A percentile compares a stretch with the other conserved stretches of the same genome.
Conservation (phyloP, 441 rosid genomes). For the Jatropha multifida region DNA sequence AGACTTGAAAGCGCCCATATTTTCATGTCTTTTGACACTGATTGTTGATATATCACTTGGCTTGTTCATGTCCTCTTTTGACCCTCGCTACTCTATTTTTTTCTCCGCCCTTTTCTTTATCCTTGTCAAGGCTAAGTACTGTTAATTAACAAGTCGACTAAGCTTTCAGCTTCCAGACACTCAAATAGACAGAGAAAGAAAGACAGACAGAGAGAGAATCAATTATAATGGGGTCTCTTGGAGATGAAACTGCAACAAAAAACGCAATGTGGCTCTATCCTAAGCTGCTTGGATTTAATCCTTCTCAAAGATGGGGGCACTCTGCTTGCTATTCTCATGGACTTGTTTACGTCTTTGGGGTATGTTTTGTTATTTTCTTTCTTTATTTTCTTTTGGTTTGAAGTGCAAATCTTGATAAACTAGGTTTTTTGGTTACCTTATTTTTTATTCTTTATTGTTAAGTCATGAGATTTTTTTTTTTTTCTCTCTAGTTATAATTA, state of each 20-base stretch:
- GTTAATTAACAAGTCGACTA: background rate
- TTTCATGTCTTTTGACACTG: constrained; percentile 78
- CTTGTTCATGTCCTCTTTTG: constrained; percentile 52
- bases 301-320: constrained; percentile 86
- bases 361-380: constrained; percentile 23
- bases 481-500: background rate
- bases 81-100: constrained; percentile 19
- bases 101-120: constrained; percentile 21
- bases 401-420: no score
- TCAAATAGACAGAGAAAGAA: background rate
- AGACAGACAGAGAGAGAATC: background rate
- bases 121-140: constrained; percentile 25
- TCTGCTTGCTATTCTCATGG: constrained; percentile 69
- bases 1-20: constrained; percentile 85
- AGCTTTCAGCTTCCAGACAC: background rate
- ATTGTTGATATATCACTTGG: constrained; percentile 56
- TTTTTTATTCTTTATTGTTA: no score
- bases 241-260: constrained; percentile 40
- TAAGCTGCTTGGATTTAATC: constrained; percentile 49
- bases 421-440: no score
- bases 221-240: constrained; percentile 45
- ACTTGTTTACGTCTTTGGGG: constrained; percentile 64
- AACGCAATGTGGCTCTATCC: constrained; percentile 77
- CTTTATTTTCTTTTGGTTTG: background rate
- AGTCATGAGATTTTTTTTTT: background rate